Base-by-base conservation (phyloP, 805 yeast genomes). In the Starmera quercuum region DNA sequence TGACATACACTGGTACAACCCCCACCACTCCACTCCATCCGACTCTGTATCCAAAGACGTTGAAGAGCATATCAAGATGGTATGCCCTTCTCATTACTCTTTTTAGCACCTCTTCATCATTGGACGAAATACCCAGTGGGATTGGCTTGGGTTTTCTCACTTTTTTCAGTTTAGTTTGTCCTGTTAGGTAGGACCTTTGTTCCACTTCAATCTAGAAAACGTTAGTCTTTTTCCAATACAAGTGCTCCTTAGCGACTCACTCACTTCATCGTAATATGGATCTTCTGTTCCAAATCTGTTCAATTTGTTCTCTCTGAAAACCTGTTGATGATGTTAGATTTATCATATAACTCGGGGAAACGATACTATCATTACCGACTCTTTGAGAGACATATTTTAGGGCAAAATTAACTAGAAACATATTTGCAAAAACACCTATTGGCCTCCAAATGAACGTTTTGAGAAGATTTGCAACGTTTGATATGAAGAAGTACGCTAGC, bases 21-120 rank as follows among this genome's bases (percentile, higher is more conserved):
- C 85, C 83, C 27, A 83, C 68, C 4, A 84, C 42, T 15, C 78
- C 83, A 27, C 79, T 54, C 75, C 81, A 78, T 2, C 95, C 90
- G 37, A 79, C 59, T 37, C 75, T 67, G 36, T 80, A 58, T 2
- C 94, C 88, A 35, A 77, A 60, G 24, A 79, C 38, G 11, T 63
- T 61, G 49, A 85, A 75, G 52, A 75, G 63, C 67, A 78, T 72
- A 49, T 84, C 95, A 46, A 81, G 61, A 27, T 75, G 64, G 48
- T 78, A 77, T 3, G 95, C 88, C 40, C 71, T 64, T 37, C 71
- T 61, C 41, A 74, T 63, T 31, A 83, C 74, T 16, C 56, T 53
- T 27, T 57, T 59, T 42, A 85, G 54, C 1, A 80, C 57, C 12
- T 49, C 48, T 21, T 59, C 54, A 48, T 83, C 88, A 34, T 71